A percentile compares a stretch with the other conserved stretches of the same genome.
Conservation (phyloP, 2,329 filamentous ascomycete species). For the Aspergillus vadensis region DNA sequence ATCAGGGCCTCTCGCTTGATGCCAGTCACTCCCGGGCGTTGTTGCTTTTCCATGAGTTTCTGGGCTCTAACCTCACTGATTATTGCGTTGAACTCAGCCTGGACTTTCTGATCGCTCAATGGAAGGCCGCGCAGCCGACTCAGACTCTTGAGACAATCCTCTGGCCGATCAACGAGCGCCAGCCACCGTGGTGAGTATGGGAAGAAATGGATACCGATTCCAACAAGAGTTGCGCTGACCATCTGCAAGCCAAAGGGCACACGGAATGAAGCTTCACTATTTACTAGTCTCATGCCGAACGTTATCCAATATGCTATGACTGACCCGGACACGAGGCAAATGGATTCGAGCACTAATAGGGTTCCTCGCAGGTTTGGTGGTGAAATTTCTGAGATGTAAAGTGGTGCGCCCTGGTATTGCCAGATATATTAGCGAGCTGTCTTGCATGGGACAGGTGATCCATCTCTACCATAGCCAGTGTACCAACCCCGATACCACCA, state of each 20-base stretch:
- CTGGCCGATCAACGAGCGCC: slow-evolving; percentile 68
- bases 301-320: slow-evolving; percentile 58
- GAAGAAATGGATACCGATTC: slow-evolving; percentile 48
- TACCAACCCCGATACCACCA: slow-evolving; percentile 41
- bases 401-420: slow-evolving; percentile 34
- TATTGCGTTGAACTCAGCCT: slow-evolving; percentile 63
- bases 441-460: too few relatives aligned
- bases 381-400: slow-evolving; percentile 55
- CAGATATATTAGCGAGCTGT: too few relatives aligned
- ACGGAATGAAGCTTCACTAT: slow-evolving; percentile 46
- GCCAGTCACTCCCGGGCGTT: not conserved
- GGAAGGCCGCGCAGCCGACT: slow-evolving; percentile 59
- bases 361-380: slow-evolving; percentile 29
- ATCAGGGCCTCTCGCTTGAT: slow-evolving; percentile 31
- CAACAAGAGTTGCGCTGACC: slow-evolving; percentile 45
- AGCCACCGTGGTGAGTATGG: slow-evolving; percentile 68
- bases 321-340: slow-evolving; percentile 33
- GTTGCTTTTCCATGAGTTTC: not conserved
- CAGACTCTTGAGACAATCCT: slow-evolving; percentile 61
- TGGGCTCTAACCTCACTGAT: slow-evolving; percentile 25
- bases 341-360: slow-evolving; percentile 25
- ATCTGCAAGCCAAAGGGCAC: slow-evolving; percentile 51
- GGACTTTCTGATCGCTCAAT: slow-evolving; percentile 55
- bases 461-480: slow-evolving; percentile 34
- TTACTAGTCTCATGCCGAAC: slow-evolving; percentile 52